Evolutionary conservation across 2,329 filamentous ascomycete genomes (phyloP).

Genomic region (Trichophyton simii): DNA sequence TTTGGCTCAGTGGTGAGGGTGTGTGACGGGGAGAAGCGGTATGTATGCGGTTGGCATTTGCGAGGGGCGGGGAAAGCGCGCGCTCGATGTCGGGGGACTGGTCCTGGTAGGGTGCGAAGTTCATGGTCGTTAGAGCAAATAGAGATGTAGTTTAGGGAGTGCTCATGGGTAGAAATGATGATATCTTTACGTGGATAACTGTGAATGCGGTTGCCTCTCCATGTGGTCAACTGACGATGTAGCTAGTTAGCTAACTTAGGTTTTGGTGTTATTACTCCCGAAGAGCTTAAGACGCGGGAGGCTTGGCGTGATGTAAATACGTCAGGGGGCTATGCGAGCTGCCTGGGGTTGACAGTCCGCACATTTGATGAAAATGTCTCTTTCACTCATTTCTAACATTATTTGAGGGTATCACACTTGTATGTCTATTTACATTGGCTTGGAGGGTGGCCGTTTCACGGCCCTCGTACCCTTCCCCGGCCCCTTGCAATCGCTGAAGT

Average conservation of each 20-base stretch:
- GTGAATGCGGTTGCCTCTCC: background rate
- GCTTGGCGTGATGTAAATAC: background rate
- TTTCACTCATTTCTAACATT: background rate
- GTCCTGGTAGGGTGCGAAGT: slow-evolving; percentile 96
- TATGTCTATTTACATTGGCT: background rate
- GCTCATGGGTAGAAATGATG: background rate
- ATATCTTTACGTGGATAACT: background rate
- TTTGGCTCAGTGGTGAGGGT: slow-evolving; percentile 27
- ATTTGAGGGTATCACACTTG: background rate
- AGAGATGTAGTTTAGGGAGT: background rate
- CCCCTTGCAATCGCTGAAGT: slow-evolving; percentile 26
- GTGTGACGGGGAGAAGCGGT: slow-evolving; percentile 34
- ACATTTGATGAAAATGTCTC: background rate
- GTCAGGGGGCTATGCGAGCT: background rate
- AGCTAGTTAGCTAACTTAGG: background rate
- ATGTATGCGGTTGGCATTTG: slow-evolving; percentile 42
- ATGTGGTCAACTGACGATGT: background rate
- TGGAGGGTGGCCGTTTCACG: background rate
- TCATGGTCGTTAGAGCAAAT: slow-evolving; percentile 45
- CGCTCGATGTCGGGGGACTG: slow-evolving; percentile 74
- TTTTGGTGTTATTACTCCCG: background rate
- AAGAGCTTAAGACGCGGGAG: background rate
- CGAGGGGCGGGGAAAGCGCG: slow-evolving; percentile 61
- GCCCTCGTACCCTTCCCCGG: slow-evolving; percentile 20
- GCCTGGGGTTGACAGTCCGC: background rate